Evolutionary conservation across 139 green algal genomes (phyloP).

Genomic region (Chlorella sp.): DNA sequence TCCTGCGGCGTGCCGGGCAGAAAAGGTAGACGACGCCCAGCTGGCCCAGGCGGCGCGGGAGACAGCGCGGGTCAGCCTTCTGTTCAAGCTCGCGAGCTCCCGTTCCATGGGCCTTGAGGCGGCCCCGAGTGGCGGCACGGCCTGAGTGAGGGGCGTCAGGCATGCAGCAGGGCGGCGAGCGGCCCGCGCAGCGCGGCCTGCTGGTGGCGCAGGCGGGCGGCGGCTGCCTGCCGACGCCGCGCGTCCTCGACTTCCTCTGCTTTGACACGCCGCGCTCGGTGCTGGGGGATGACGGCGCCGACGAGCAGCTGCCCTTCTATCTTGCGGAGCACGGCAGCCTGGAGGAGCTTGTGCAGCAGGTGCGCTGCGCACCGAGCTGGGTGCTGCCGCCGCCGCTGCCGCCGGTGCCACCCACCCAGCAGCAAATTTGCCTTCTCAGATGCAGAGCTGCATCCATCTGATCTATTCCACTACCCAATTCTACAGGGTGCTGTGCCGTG

Average conservation of each 20-base stretch:
- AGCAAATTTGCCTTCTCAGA: too few relatives aligned
- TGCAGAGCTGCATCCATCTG: not conserved
- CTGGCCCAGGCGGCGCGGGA: too few relatives aligned
- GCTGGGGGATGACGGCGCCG: conserved; percentile 5
- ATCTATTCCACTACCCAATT: too few relatives aligned
- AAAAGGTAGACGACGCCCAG: too few relatives aligned
- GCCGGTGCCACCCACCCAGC: too few relatives aligned
- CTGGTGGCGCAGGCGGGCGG: conserved; percentile 7
- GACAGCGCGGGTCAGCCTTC: too few relatives aligned
- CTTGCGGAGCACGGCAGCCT: not conserved
- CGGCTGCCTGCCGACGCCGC: conserved; percentile 26
- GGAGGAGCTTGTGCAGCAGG: not conserved
- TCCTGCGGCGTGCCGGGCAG: too few relatives aligned
- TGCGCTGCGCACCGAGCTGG: not conserved
- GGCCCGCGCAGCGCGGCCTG: conserved; percentile 16
- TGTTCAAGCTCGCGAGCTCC: too few relatives aligned
- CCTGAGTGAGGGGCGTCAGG: too few relatives aligned
- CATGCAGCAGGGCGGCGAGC: not conserved
- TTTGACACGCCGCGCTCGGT: conserved; percentile 15
- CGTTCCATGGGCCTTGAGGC: too few relatives aligned
- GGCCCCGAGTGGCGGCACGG: too few relatives aligned
- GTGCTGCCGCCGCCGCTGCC: not conserved
- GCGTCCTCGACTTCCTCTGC: conserved; percentile 34
- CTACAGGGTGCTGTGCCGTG: conserved; percentile 17
- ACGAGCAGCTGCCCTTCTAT: conserved; percentile 27